Percentiles rank a stretch among this genome's conserved stretches.
These are phyloP conservation scores for Mollisiaceae sp. DNA, from an alignment of 2,329 filamentous ascomycete genomes.

Conservation along the genomic window DNA sequence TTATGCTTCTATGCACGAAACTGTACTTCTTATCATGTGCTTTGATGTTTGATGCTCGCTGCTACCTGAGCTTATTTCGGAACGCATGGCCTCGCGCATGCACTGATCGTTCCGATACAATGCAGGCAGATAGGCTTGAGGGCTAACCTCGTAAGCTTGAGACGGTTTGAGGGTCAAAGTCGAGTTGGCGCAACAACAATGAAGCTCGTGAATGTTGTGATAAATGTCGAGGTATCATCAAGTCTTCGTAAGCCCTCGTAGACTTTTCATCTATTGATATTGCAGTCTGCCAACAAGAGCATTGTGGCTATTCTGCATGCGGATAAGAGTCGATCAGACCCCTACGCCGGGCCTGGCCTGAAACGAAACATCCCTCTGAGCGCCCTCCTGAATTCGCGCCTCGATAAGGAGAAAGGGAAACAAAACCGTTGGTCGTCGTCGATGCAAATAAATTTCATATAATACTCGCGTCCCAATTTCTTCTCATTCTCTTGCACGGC, in stretches of 20 bases:
- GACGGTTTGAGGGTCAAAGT: neutral
- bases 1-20: too few species aligned
- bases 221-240: neutral
- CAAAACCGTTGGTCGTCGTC: conserved; percentile 23
- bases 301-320: conserved; percentile 7
- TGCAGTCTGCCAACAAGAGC: neutral
- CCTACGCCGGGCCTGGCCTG: conserved; percentile 6
- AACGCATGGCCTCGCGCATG: conserved; percentile 3
- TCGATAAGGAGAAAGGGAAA: neutral
- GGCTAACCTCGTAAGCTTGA: neutral
- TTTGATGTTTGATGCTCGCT: neutral
- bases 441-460: conserved; percentile 9
- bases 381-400: conserved; percentile 15
- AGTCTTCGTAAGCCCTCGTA: neutral
- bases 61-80: conserved; percentile 1
- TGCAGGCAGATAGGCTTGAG: neutral
- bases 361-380: conserved; percentile 17
- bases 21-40: neutral
- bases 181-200: neutral
- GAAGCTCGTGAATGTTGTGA: neutral
- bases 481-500: conserved; percentile 9
- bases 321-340: neutral
- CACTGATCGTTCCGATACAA: conserved; percentile 6
- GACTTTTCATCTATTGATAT: conserved; percentile 6
- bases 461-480: conserved; percentile 7